A percentile compares a stretch with the other conserved stretches of the same genome.
Conservation (phyloP, 2,329 filamentous ascomycete species). For the Cladosporium sp. region DNA sequence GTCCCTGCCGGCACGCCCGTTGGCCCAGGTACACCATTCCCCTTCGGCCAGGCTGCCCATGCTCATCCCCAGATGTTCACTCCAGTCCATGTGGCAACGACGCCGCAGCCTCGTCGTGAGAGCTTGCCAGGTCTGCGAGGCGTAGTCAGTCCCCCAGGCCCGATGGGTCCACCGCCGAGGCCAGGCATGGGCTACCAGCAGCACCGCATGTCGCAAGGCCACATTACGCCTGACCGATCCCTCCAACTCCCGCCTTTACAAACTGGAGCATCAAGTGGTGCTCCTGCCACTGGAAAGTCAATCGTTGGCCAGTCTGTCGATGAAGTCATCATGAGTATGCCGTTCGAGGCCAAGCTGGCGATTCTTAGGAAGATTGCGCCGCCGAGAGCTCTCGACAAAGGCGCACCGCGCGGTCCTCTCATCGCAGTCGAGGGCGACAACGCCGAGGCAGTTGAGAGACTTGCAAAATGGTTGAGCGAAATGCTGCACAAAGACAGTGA, state of each 20-base stretch:
- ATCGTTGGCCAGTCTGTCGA: constrained; percentile 27
- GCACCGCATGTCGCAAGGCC: constrained; percentile 36
- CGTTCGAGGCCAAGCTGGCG: constrained; percentile 73
- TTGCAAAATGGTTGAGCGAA: constrained; percentile 64
- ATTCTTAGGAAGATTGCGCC: constrained; percentile 75
- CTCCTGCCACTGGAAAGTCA: neutral
- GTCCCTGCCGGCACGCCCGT: constrained; percentile 22
- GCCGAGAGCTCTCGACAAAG: constrained; percentile 53
- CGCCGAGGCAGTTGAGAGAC: constrained; percentile 60
- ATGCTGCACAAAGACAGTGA: constrained; percentile 55
- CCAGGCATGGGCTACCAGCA: constrained; percentile 41
- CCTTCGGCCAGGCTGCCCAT: constrained; percentile 33
- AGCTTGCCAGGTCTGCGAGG: constrained; percentile 44
- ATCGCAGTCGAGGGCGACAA: constrained; percentile 80
- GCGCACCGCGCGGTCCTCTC: constrained; percentile 65
- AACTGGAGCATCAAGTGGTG: constrained; percentile 33
- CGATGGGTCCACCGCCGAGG: constrained; percentile 58
- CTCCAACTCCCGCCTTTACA: constrained; percentile 57
- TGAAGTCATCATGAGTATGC: constrained; percentile 73
- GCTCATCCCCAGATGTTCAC: constrained; percentile 44
- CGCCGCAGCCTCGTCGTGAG: constrained; percentile 35
- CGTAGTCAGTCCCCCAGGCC: constrained; percentile 35
- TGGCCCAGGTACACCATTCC: constrained; percentile 42
- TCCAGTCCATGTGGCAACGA: constrained; percentile 35
- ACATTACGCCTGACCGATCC: constrained; percentile 46